A percentile compares a stretch with the other conserved stretches of the same genome.
These are phyloP conservation scores for Cercophora sp. DNA, from an alignment of 495 filamentous ascomycete species.

Conservation along the genomic window DNA sequence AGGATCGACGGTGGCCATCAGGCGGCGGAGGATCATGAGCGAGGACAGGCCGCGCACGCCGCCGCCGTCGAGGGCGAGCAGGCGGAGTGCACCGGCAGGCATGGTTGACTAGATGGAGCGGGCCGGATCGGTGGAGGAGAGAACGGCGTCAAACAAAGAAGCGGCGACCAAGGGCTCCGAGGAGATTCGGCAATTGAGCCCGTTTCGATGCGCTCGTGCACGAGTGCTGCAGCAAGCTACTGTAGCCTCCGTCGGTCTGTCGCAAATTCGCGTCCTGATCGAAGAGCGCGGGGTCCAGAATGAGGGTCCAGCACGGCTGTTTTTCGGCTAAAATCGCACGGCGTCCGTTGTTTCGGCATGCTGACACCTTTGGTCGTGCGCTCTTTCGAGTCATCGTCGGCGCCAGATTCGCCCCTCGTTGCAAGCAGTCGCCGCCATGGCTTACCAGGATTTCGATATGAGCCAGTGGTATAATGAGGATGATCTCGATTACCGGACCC, in stretches of 20 bases:
- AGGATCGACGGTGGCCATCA: constrained; percentile 47
- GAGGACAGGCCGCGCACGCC: constrained; percentile 52
- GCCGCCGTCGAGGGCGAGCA: constrained; percentile 47
- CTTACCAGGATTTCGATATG: too few relatives aligned
- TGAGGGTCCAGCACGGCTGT: constrained; percentile 2
- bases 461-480: constrained; percentile 18
- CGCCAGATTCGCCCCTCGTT: constrained; percentile 3
- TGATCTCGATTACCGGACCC: constrained; percentile 18
- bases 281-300: constrained; percentile 1
- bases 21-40: constrained; percentile 45
- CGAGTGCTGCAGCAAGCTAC: background rate
- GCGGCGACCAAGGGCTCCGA: background rate
- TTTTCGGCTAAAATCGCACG: constrained; percentile 9
- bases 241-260: background rate
- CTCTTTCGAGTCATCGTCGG: constrained; percentile 6
- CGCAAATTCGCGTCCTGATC: background rate
- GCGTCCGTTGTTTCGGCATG: background rate
- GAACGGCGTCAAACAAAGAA: background rate
- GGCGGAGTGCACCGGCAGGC: constrained; percentile 9
- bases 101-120: constrained; percentile 4
- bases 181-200: background rate
- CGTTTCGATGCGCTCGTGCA: background rate
- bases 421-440: background rate
- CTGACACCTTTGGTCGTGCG: background rate
- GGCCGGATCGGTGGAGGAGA: background rate